A percentile compares a stretch with the other conserved stretches of the same genome.
phyloP scores from a whole-genome alignment of 495 filamentous ascomycete genomes.

The Hypoxylon fuscum region DNA sequence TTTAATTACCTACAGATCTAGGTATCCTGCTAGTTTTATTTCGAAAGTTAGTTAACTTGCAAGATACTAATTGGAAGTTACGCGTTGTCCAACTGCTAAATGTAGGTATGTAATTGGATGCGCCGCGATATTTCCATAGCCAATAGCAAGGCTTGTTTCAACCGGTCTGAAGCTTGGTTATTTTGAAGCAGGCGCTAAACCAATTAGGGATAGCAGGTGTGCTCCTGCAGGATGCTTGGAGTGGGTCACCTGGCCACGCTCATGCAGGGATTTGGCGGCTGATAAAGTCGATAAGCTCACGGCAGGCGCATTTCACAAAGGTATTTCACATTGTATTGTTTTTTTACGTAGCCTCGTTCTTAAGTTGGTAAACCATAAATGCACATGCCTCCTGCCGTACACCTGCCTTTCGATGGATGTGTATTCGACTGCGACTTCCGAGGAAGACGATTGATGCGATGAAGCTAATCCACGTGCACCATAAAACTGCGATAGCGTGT shows the following conservation, averaged over 20 bases:
- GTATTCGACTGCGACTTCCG: conserved; percentile 19
- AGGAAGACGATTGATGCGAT: conserved; percentile 20
- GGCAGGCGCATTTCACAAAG: background rate
- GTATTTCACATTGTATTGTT: conserved; percentile 14
- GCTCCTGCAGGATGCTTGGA: conserved; percentile 2
- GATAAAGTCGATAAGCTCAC: conserved; percentile 33
- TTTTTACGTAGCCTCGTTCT: conserved; percentile 34
- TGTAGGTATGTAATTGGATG: no score
- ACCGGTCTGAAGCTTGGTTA: no score
- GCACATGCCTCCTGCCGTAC: conserved; percentile 9
- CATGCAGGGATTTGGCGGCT: conserved; percentile 18
- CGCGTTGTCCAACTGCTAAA: no score
- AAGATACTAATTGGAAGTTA: no score
- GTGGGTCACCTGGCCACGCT: conserved; percentile 4
- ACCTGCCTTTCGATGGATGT: conserved; percentile 27
- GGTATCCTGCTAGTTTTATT: no score
- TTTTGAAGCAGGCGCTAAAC: no score
- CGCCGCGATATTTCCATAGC: no score
- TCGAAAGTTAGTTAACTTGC: no score
- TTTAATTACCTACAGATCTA: no score
- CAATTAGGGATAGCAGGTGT: background rate
- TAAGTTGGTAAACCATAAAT: background rate
- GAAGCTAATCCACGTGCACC: conserved; percentile 1
- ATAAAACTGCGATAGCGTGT: conserved; percentile 6
- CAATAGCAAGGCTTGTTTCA: no score